phyloP scores from a whole-genome alignment of 768 basidiomycete species.

The Mrakia gelida region DNA sequence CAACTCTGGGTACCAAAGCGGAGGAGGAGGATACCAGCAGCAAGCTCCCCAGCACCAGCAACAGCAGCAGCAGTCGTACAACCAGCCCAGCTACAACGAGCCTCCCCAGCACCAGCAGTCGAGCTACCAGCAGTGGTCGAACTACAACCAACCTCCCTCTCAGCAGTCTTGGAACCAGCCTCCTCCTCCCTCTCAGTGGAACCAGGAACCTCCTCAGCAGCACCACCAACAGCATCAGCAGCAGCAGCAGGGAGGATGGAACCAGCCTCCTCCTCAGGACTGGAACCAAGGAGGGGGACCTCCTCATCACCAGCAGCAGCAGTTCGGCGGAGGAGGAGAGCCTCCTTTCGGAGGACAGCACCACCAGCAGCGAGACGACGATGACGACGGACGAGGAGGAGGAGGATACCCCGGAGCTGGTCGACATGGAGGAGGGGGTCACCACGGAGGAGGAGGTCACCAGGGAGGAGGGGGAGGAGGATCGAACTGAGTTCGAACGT shows the following conservation, averaged over 20 bases:
- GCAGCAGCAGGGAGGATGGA: conserved; percentile 2
- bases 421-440: not conserved
- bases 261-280: conserved; percentile 1
- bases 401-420: conserved; percentile 1
- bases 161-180: not conserved
- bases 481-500: not conserved
- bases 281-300: not conserved
- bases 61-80: conserved; percentile 4
- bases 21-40: not conserved
- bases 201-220: not conserved
- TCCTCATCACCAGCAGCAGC: not conserved
- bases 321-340: not conserved
- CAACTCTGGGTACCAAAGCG: not conserved
- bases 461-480: conserved; percentile 13
- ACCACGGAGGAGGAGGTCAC: not conserved
- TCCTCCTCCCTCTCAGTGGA: not conserved
- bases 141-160: not conserved
- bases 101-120: conserved; percentile 5
- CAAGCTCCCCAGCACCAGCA: not conserved
- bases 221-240: not conserved
- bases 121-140: not conserved
- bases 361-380: not conserved
- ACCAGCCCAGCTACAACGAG: conserved; percentile 1
- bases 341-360: not conserved
- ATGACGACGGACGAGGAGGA: not conserved